Conservation (phyloP, 169 alveolate genomes). For the Eimeria acervulina region DNA sequence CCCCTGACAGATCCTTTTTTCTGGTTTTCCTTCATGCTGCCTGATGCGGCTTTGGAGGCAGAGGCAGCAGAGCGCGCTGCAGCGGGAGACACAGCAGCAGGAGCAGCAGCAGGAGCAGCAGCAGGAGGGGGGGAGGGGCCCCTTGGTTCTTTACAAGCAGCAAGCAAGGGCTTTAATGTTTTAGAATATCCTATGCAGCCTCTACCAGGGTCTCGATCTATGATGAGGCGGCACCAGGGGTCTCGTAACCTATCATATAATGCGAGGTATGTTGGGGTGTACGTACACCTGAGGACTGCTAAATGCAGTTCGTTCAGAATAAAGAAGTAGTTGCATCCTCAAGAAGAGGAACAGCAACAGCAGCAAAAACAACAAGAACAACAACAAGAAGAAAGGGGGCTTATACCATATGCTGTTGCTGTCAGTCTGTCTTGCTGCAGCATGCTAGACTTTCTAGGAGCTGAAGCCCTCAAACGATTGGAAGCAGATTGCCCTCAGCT, state of each 20-base stretch:
- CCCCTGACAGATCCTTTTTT: constrained; percentile 39
- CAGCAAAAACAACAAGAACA: too few relatives aligned
- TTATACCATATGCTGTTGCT: too few relatives aligned
- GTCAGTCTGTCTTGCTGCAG: too few relatives aligned
- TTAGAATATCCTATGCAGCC: constrained; percentile 18
- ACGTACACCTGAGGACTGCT: too few relatives aligned
- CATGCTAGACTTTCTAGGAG: background rate
- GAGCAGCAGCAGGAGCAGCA: constrained; percentile 49
- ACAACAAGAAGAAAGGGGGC: too few relatives aligned
- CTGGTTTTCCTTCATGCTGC: constrained; percentile 37
- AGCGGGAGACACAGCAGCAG: constrained; percentile 38
- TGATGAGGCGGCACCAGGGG: background rate
- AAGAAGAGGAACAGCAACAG: too few relatives aligned
- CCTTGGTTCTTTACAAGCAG: background rate
- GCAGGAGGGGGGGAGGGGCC: constrained; percentile 27
- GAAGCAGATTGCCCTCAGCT: constrained; percentile 28
- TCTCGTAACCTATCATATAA: background rate
- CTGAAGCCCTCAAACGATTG: background rate
- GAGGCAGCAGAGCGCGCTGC: constrained; percentile 65
- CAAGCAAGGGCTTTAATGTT: background rate
- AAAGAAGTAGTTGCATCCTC: too few relatives aligned
- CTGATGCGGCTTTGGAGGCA: constrained; percentile 21
- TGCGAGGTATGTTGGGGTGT: background rate
- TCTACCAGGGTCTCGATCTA: background rate
- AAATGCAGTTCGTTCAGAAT: too few relatives aligned